Evolutionary conservation across 2,329 filamentous ascomycete species (phyloP).

Genomic region (Ustulina deusta): DNA sequence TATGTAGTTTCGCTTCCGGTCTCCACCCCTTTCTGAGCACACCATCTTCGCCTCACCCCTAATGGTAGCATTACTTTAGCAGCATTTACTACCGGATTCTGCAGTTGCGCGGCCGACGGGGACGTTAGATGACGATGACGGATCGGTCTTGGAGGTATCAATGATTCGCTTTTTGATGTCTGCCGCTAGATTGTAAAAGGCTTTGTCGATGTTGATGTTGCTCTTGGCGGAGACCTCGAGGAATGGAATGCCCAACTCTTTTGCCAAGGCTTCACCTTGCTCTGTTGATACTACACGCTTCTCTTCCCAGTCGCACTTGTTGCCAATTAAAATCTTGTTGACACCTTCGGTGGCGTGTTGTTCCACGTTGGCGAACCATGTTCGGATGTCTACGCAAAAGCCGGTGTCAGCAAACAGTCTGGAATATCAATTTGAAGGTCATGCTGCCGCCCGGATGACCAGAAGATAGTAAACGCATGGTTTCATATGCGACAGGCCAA

Average conservation of each 20-base stretch:
- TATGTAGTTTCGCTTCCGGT: conserved; percentile 12
- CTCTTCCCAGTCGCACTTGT: conserved; percentile 99
- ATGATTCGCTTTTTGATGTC: conserved; percentile 99
- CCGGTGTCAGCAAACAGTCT: conserved; percentile 28
- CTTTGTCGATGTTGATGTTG: conserved; percentile 99
- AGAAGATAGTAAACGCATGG: background rate
- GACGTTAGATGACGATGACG: conserved; percentile 68
- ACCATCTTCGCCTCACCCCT: conserved; percentile 28
- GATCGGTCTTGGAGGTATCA: conserved; percentile 85
- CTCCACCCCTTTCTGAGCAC: conserved; percentile 16
- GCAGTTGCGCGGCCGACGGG: conserved; percentile 73
- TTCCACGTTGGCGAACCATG: conserved; percentile 99
- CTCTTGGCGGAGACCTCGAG: conserved; percentile 98
- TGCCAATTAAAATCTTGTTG: conserved; percentile 99
- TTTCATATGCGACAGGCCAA: background rate
- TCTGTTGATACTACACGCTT: conserved; percentile 95
- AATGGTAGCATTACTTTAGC: conserved; percentile 62
- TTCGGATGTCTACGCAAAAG: conserved; percentile 83
- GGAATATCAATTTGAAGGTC: background rate
- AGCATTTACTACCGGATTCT: conserved; percentile 77
- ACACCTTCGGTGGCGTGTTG: conserved; percentile 98
- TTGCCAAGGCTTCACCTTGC: conserved; percentile 90
- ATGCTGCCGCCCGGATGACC: background rate
- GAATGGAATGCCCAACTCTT: conserved; percentile 97
- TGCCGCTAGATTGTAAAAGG: conserved; percentile 92